Base-by-base conservation (phyloP, 495 filamentous ascomycete genomes). In the Penicillium angulare region DNA sequence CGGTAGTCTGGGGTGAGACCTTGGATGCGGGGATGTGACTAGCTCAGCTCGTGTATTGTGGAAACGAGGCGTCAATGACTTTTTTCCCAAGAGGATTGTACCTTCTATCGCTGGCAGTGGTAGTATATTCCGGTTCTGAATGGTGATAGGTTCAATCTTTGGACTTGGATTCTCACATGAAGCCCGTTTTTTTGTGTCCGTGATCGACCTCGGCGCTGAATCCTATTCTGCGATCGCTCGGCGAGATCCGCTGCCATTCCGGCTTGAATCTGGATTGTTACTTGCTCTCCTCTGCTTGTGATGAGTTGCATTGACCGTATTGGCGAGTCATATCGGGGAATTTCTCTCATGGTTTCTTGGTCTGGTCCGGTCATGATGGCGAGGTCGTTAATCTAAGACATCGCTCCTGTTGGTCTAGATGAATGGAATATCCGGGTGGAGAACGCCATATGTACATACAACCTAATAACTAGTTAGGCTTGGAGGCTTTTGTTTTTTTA, bases 201-300 rank as follows among this genome's bases (percentile, higher is more conserved):
- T 24, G 51, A 59, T 55, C 51, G 47, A 59, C 56, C 56, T 54
- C 50, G 56, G 56, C 46, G 50, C 31, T 33, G 32, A 40, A 20
- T 43, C 40, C 43, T 45, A 24, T 41, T 56, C 38, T 43, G 21
- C 46, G 24, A 57, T 45, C 12, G 33, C 15, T 22, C 43, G 54
- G 29, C n/a, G 38, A 54, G 54, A 35, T 32, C 33, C 47, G 20
- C 29, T 41, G 34, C 34, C 40, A 52, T 49, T 55, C 56, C 43
- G 50, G 55, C 50, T 21, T 5, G 24, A 34, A 23, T 46, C 47
- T 23, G 23, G 20, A 15, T 22, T 43, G 20, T 6, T 4, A 27
- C 40, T 43, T 21, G 10, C 21, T 16, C 12, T 26, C 5, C n/a
- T 10, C 9, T 45, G 26, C 40, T 40, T 51, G 56, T 59, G 56